Evolutionary conservation across 371 early-diverging fungal genomes (phyloP).

Genomic region (Mortierella sp.): DNA sequence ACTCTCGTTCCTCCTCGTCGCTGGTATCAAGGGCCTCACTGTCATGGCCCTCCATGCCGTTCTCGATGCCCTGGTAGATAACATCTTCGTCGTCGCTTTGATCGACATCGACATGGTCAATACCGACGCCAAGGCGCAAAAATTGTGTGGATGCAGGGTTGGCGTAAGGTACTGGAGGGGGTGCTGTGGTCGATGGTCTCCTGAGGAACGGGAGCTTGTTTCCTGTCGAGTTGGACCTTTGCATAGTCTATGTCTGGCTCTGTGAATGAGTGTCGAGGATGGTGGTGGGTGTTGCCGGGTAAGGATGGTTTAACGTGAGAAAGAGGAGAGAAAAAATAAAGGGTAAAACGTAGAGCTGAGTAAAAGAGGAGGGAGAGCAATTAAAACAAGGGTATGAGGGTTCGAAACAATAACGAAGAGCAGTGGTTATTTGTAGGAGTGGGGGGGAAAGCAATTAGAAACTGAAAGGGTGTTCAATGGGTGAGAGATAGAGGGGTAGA

Average conservation of each 20-base stretch:
- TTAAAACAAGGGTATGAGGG: neutral
- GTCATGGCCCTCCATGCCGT: conserved; percentile 23
- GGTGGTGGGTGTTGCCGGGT: neutral
- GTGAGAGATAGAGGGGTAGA: neutral
- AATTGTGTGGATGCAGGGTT: conserved; percentile 42
- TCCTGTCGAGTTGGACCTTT: conserved; percentile 24
- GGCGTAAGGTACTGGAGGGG: conserved; percentile 26
- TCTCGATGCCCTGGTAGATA: conserved; percentile 35
- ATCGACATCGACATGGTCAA: conserved; percentile 42
- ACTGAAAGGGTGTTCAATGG: neutral
- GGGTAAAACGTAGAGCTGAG: neutral
- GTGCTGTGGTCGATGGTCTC: conserved; percentile 18
- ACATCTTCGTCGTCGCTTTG: conserved; percentile 37
- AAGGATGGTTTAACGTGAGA: neutral
- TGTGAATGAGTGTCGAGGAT: neutral
- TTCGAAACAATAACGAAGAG: conserved; percentile 2
- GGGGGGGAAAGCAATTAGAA: neutral
- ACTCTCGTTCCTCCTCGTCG: conserved; percentile 19
- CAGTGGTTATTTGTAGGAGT: neutral
- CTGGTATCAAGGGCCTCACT: conserved; percentile 1
- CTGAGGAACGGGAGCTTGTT: conserved; percentile 16
- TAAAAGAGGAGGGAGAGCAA: neutral
- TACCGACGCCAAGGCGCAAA: conserved; percentile 37
- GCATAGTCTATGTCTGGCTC: neutral
- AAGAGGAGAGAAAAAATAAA: too few relatives aligned